Percentiles rank a stretch among this genome's conserved stretches.
phyloP scores from a whole-genome alignment of 371 early-diverging fungal genomes.

The Thermomucor indicae-seudaticae region DNA sequence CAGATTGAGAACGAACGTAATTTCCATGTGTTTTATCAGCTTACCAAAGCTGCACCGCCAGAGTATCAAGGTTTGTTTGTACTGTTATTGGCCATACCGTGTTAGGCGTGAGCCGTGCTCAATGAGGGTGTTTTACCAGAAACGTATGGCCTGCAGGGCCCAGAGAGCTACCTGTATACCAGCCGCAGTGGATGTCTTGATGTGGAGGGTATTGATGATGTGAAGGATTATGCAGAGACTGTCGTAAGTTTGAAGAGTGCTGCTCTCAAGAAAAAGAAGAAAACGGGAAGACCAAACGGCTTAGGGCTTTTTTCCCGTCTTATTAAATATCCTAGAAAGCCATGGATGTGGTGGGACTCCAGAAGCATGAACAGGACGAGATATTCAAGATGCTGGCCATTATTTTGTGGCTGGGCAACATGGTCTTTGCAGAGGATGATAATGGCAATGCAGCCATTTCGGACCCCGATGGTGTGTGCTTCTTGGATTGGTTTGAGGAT shows the following conservation, averaged over 20 bases:
- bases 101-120: neutral
- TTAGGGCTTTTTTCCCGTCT: neutral
- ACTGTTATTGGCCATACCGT: no score
- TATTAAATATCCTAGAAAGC: conserved; percentile 57
- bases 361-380: conserved; percentile 69
- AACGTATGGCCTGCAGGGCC: conserved; percentile 74
- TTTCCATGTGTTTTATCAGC: conserved; percentile 97
- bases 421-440: conserved; percentile 68
- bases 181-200: conserved; percentile 70
- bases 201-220: conserved; percentile 81
- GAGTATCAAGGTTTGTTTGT: conserved; percentile 56
- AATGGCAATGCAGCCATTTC: conserved; percentile 59
- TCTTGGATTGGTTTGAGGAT: neutral
- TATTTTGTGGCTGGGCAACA: conserved; percentile 83
- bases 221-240: conserved; percentile 68
- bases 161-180: conserved; percentile 80
- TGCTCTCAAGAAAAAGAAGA: neutral
- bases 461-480: conserved; percentile 55
- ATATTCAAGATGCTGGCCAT: conserved; percentile 80
- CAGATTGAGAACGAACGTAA: conserved; percentile 94
- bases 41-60: conserved; percentile 75
- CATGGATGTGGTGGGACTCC: conserved; percentile 77
- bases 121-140: conserved; percentile 29
- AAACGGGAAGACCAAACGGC: neutral
- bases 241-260: conserved; percentile 49